phyloP scores from a whole-genome alignment of 23 red algal species.

The Gracilaria caudata region DNA sequence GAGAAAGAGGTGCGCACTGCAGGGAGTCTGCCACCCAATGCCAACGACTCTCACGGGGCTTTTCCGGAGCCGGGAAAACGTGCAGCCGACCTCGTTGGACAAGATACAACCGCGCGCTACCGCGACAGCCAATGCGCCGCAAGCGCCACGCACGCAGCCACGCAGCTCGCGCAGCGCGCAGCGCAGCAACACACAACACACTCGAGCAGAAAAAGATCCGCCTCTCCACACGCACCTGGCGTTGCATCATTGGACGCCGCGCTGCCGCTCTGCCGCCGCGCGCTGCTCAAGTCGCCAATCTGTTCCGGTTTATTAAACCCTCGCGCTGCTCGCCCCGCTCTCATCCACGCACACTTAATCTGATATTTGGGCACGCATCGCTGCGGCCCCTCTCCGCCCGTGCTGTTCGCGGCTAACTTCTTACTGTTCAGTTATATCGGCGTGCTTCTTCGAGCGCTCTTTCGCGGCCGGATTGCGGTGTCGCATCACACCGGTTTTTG shows the following conservation, averaged over 20 bases:
- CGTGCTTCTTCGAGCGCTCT: too few relatives aligned
- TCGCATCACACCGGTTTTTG: too few relatives aligned
- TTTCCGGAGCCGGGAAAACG: too few relatives aligned
- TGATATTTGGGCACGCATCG: too few relatives aligned
- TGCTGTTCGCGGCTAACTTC: too few relatives aligned
- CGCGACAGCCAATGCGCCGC: neutral
- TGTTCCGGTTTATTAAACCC: neutral
- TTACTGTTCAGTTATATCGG: too few relatives aligned
- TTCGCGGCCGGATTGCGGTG: too few relatives aligned
- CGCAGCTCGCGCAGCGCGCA: neutral
- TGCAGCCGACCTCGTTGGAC: too few relatives aligned
- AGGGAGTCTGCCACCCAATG: too few relatives aligned
- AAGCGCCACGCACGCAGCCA: neutral
- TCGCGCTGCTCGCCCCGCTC: slow-evolving; percentile 17
- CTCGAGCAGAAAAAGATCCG: slow-evolving; percentile 16
- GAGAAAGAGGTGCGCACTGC: too few relatives aligned
- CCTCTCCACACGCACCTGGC: slow-evolving; percentile 26
- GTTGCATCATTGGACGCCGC: neutral
- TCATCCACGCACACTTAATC: neutral
- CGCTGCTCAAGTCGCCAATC: slow-evolving; percentile 10
- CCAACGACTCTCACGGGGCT: too few relatives aligned
- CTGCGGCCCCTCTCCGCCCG: too few relatives aligned
- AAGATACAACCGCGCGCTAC: neutral
- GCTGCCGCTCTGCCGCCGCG: neutral
- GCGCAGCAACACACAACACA: neutral